phyloP scores from a whole-genome alignment of 164 flowering plant species.

The Sedum album region DNA sequence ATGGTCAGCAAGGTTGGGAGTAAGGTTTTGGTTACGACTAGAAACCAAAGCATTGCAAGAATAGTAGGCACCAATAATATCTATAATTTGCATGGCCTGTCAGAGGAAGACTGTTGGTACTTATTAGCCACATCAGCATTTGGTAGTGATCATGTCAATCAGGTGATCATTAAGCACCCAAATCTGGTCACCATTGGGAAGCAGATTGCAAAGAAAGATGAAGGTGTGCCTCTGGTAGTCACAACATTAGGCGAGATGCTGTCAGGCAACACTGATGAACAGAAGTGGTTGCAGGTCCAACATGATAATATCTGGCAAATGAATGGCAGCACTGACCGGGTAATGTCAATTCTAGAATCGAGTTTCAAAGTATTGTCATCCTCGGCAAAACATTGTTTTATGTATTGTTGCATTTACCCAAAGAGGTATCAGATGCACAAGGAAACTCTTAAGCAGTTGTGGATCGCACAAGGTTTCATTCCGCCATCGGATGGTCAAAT shows the following conservation, averaged over 20 bases:
- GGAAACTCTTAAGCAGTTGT: background rate
- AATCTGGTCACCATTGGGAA: slow-evolving; percentile 1
- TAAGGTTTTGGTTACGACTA: slow-evolving; percentile 8
- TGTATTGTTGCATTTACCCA: background rate
- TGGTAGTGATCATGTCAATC: background rate
- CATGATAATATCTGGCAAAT: slow-evolving; percentile 5
- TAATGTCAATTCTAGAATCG: background rate
- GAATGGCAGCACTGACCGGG: background rate
- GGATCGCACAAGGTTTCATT: slow-evolving; percentile 7
- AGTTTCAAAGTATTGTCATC: slow-evolving; percentile 8
- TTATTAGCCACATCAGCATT: slow-evolving; percentile 6
- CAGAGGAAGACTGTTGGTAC: background rate
- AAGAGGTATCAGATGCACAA: background rate
- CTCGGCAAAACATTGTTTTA: slow-evolving; percentile 7
- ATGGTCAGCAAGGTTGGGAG: background rate
- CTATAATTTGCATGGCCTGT: background rate
- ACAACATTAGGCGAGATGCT: background rate
- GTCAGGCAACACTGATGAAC: background rate
- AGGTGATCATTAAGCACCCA: background rate
- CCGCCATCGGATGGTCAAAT: background rate
- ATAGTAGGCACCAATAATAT: background rate
- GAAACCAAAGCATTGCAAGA: background rate
- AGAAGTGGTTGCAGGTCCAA: background rate
- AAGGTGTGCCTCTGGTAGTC: slow-evolving; percentile 9
- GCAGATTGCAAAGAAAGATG: slow-evolving; percentile 4